phyloP scores from a whole-genome alignment of 108 stramenopile species.

The Seminavis robusta region DNA sequence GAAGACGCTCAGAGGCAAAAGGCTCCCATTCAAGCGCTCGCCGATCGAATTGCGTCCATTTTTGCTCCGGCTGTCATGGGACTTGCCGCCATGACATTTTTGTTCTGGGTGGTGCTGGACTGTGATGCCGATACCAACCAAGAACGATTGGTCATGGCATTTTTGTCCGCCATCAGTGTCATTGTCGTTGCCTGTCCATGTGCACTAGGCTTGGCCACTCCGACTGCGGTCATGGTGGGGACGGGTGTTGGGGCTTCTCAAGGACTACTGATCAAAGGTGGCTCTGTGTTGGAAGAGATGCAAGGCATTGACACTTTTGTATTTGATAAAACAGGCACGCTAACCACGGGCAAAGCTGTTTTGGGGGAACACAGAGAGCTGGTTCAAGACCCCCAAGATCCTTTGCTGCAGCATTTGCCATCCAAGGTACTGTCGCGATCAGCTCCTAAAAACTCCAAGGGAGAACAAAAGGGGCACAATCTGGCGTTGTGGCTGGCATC shows the following conservation, averaged over 20 bases:
- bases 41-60: conserved; percentile 87
- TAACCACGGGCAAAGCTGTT: conserved; percentile 76
- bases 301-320: conserved; percentile 74
- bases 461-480: too few species aligned
- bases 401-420: conserved; percentile 30
- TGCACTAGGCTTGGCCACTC: conserved; percentile 96
- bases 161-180: conserved; percentile 75
- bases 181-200: conserved; percentile 97
- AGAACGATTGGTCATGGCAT: conserved; percentile 52
- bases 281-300: conserved; percentile 79
- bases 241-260: conserved; percentile 89
- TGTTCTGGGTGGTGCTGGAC: conserved; percentile 55
- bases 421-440: neutral
- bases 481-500: conserved; percentile 59
- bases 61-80: conserved; percentile 85
- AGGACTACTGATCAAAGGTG: conserved; percentile 94
- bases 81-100: conserved; percentile 71
- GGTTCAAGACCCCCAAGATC: conserved; percentile 11
- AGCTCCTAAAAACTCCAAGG: too few species aligned
- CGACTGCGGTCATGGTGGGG: conserved; percentile 96
- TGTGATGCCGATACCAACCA: conserved; percentile 17
- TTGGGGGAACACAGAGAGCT: conserved; percentile 49
- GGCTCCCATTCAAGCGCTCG: conserved; percentile 91
- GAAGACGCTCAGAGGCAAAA: conserved; percentile 92
- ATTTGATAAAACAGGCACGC: conserved; percentile 95